Evolutionary conservation across 208 protist genomes (phyloP), one percentile per base, ranked within the genome.

Genomic region (Trypanosoma brucei): DNA sequence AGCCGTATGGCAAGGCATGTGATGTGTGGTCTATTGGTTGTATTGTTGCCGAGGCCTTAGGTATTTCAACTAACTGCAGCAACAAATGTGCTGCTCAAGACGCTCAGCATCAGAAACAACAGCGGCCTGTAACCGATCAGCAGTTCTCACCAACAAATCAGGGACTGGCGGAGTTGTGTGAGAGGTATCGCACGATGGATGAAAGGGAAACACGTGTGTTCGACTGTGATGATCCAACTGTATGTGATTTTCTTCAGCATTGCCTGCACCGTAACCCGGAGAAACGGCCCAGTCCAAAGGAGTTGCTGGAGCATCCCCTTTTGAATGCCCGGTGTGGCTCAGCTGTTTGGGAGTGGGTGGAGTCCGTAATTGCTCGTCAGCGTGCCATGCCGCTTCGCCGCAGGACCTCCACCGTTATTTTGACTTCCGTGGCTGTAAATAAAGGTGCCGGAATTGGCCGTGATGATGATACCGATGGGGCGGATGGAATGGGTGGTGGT

Each of bases 21-120:
- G 94, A 98, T 76, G 81, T 98, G 50, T 98, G 94, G 93, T 96
- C 92, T 6, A 82, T 97, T 60, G 94, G 94, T 30, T 97, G 94
- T 75, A 97, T 98, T 62, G 77, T 95, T 0, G 96, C 91, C 1
- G 93, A 97, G 65, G 71, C 96, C 36, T 78, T 92, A 14, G 78
- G 49, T 13, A 70, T 92, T 8, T 42, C 38, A 13, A 57, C 6
- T 6, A 8, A 31, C 50, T 54, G 6, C 22, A n/a, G 6, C n/a
- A 31, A 7, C 6, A 6, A 31, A 33, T n/a, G 50, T 35, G 50
- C 11, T n/a, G 30, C 5, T n/a, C 50, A 54, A n/a, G 9, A 31
- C 50, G 30, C 22, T 8, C 6, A 33, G 6, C 50, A 54, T 0
- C 5, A 54, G 31, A n/a, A 5, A 8, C 50, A 34, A 6, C 6